Conservation (phyloP, 768 basidiomycete genomes). For the Pholiota conissans region DNA sequence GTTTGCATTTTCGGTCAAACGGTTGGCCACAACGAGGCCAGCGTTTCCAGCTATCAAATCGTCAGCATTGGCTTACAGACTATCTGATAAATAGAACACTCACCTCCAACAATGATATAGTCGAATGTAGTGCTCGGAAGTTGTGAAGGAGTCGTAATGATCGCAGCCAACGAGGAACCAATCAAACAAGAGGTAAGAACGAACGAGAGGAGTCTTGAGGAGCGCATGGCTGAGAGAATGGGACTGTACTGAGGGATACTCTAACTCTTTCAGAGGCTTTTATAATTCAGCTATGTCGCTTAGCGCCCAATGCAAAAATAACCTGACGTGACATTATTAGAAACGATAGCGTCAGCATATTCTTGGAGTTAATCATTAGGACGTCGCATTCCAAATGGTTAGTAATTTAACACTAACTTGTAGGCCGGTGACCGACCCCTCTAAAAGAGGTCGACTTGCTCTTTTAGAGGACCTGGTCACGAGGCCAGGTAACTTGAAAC, state of each 20-base stretch:
- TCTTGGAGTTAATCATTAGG: neutral
- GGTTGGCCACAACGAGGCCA: slow-evolving; percentile 54
- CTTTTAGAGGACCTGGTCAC: too few species aligned
- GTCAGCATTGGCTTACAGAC: neutral
- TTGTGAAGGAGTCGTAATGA: neutral
- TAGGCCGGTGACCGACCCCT: too few species aligned
- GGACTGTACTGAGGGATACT: neutral
- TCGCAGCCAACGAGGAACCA: neutral
- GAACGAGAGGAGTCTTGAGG: neutral
- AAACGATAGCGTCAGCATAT: neutral
- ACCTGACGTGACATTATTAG: neutral
- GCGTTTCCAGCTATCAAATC: slow-evolving; percentile 42
- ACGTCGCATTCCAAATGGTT: neutral
- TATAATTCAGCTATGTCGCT: neutral
- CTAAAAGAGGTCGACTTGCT: too few species aligned
- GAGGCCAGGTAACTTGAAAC: slow-evolving; percentile 1
- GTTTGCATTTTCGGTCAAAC: slow-evolving; percentile 49
- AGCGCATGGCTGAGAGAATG: neutral
- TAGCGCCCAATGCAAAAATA: neutral
- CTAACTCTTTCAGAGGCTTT: neutral
- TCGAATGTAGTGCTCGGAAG: slow-evolving; percentile 18
- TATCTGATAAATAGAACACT: neutral
- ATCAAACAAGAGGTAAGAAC: neutral
- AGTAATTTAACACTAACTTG: neutral
- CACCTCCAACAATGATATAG: slow-evolving; percentile 32